Conservation (phyloP, 306 rosid species). For the Rubus idaeus region DNA sequence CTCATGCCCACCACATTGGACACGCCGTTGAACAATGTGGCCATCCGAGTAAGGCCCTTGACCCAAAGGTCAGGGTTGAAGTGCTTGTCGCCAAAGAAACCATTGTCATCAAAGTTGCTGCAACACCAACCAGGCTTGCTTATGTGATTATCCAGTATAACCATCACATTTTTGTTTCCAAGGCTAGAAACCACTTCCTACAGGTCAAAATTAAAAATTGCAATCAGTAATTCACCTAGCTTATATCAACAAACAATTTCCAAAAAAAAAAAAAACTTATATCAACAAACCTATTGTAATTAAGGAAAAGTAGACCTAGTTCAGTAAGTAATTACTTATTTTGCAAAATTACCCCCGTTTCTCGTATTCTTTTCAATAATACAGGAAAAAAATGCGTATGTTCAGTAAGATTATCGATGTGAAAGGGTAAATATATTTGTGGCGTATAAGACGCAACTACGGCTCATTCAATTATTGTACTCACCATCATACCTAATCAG, state of each 20-base stretch:
- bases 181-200: slow-evolving; percentile 71
- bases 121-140: slow-evolving; percentile 89
- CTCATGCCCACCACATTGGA: slow-evolving; percentile 75
- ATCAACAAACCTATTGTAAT: too few relatives aligned
- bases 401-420: neutral
- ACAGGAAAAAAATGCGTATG: neutral
- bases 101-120: slow-evolving; percentile 60
- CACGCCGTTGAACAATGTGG: slow-evolving; percentile 63
- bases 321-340: neutral
- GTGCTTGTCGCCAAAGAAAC: slow-evolving; percentile 70
- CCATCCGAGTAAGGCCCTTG: slow-evolving; percentile 71
- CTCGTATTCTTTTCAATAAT: neutral
- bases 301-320: too few relatives aligned
- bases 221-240: neutral
- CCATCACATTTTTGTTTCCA: slow-evolving; percentile 67
- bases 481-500: neutral
- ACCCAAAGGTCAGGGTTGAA: slow-evolving; percentile 71
- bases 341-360: neutral
- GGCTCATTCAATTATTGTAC: neutral
- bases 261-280: too few relatives aligned
- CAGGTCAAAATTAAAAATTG: neutral
- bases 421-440: neutral
- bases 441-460: neutral
- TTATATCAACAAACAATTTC: too few relatives aligned
- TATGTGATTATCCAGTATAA: slow-evolving; percentile 74